phyloP scores from a whole-genome alignment of 2,329 filamentous ascomycete species.

The Trichoderma sp. region DNA sequence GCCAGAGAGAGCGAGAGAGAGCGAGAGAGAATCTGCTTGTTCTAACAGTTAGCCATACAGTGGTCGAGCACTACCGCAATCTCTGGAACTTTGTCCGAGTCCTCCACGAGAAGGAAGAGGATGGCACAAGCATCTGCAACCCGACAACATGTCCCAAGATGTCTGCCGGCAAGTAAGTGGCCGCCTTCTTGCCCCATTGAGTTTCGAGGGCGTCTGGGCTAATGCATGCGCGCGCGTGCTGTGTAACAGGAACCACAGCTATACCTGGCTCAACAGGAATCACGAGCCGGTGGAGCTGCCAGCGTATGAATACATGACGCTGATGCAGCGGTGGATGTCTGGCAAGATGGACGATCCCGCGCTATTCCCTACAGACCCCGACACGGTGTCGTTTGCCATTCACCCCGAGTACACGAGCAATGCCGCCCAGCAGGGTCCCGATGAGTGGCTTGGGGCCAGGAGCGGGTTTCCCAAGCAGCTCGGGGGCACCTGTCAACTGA shows the following conservation, averaged over 20 bases:
- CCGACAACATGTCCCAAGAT: slow-evolving; percentile 82
- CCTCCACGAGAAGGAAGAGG: slow-evolving; percentile 80
- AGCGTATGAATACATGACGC: slow-evolving; percentile 83
- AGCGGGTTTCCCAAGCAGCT: slow-evolving; percentile 87
- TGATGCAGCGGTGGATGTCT: slow-evolving; percentile 91
- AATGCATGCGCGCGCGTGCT: slow-evolving; percentile 1
- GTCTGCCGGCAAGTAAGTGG: slow-evolving; percentile 81
- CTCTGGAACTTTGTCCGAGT: slow-evolving; percentile 88
- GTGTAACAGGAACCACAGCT: slow-evolving; percentile 66
- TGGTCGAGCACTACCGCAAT: slow-evolving; percentile 89
- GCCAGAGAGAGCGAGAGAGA: background rate
- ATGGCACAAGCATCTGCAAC: slow-evolving; percentile 79
- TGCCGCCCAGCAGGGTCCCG: slow-evolving; percentile 57
- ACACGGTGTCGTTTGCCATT: slow-evolving; percentile 59
- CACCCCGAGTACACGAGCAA: slow-evolving; percentile 52
- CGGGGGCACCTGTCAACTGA: slow-evolving; percentile 78
- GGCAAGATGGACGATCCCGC: slow-evolving; percentile 82
- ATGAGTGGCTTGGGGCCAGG: slow-evolving; percentile 78
- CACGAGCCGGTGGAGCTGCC: slow-evolving; percentile 82
- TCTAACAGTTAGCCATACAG: slow-evolving; percentile 43
- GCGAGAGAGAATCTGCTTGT: background rate
- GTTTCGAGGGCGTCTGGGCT: background rate
- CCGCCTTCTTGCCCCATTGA: background rate
- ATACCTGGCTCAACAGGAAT: slow-evolving; percentile 68
- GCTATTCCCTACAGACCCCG: slow-evolving; percentile 81